A percentile compares a stretch with the other conserved stretches of the same genome.
phyloP scores from a whole-genome alignment of 75 land plant genomes.

The Pinus tabuliformis region DNA sequence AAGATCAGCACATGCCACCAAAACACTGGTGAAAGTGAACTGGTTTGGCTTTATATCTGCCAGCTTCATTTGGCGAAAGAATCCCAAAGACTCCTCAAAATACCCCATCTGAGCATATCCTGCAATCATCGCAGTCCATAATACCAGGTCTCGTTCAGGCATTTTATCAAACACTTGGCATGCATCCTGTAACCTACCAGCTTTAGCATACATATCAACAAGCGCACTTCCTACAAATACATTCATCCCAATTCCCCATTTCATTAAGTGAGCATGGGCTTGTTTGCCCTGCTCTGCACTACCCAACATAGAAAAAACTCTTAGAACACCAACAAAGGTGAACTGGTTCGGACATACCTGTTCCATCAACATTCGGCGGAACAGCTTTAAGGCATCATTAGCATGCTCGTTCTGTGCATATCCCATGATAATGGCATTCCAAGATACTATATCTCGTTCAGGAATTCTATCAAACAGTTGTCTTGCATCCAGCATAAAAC shows the following conservation, averaged over 20 bases:
- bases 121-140: slow-evolving; percentile 73
- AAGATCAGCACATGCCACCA: slow-evolving; percentile 60
- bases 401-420: no score
- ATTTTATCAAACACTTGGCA: slow-evolving; percentile 36
- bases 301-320: no score
- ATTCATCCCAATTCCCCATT: slow-evolving; percentile 8
- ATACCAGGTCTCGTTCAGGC: slow-evolving; percentile 27
- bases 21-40: slow-evolving; percentile 59
- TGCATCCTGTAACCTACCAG: slow-evolving; percentile 50
- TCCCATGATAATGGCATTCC: no score
- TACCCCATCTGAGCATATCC: slow-evolving; percentile 44
- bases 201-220: slow-evolving; percentile 70
- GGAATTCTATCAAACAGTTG: no score
- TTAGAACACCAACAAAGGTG: no score
- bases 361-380: no score
- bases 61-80: slow-evolving; percentile 42
- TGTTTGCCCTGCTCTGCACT: no score
- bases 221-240: slow-evolving; percentile 55
- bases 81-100: slow-evolving; percentile 48
- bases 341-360: no score
- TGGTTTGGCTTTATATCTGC: slow-evolving; percentile 48
- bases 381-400: no score
- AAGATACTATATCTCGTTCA: no score
- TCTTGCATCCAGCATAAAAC: no score
- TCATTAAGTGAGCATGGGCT: no score